Conservation (phyloP, 1,284 basidiomycete species). For the Mycena citricolor region DNA sequence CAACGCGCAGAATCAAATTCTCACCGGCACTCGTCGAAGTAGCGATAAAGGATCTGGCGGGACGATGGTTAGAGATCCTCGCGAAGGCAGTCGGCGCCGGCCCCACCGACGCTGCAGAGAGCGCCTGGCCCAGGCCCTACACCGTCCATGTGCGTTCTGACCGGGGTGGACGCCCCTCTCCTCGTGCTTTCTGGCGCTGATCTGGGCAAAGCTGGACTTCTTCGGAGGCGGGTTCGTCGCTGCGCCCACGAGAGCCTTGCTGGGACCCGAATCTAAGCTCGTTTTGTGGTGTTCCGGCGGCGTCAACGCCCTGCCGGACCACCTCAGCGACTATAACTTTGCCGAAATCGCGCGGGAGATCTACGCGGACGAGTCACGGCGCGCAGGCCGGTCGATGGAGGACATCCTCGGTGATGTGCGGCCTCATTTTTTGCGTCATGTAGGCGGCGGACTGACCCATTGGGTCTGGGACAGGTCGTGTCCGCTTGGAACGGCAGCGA, state of each 20-base stretch:
- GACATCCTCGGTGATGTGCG: slow-evolving; percentile 5
- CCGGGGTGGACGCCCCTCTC: background rate
- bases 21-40: background rate
- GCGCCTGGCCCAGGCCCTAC: slow-evolving; percentile 12
- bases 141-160: slow-evolving; percentile 6
- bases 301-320: background rate
- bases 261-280: slow-evolving; percentile 7
- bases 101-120: too few species aligned
- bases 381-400: background rate
- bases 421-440: background rate
- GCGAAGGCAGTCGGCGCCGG: too few species aligned
- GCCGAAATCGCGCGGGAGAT: slow-evolving; percentile 3
- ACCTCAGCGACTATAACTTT: slow-evolving; percentile 7
- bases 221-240: slow-evolving; percentile 3
- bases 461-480: background rate
- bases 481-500: slow-evolving; percentile 8
- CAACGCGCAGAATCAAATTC: background rate
- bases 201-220: slow-evolving; percentile 6
- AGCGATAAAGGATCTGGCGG: background rate
- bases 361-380: slow-evolving; percentile 3
- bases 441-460: background rate
- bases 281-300: slow-evolving; percentile 2
- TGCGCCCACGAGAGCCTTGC: slow-evolving; percentile 3
- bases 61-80: slow-evolving; percentile 1
- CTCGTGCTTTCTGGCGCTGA: background rate